A percentile compares a stretch with the other conserved stretches of the same genome.
Evolutionary conservation across 2,329 filamentous ascomycete genomes (phyloP).

Genomic region (Xylariaceae sp.): DNA sequence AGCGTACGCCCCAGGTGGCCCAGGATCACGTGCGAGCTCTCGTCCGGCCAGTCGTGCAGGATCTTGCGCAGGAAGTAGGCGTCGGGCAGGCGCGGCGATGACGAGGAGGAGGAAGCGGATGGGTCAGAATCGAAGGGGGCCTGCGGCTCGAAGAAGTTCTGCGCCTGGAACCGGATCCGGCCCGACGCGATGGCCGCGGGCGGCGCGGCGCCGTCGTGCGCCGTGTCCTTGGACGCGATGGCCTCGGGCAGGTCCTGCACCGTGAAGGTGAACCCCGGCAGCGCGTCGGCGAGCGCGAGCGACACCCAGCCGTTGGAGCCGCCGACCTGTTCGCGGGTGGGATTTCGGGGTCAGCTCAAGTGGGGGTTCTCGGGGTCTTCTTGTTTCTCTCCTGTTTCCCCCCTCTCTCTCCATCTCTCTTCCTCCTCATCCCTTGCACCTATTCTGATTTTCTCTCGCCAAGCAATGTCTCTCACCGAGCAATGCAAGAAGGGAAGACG

Average conservation of each 20-base stretch:
- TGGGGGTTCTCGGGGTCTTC: too few species aligned
- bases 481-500: too few species aligned
- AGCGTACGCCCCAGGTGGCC: slow-evolving; percentile 1
- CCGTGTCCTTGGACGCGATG: too few species aligned
- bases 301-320: neutral
- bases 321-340: neutral
- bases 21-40: slow-evolving; percentile 2
- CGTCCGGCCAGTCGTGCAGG: slow-evolving; percentile 5
- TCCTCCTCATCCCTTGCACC: too few species aligned
- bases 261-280: neutral
- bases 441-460: too few species aligned
- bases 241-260: neutral
- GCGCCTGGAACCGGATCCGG: neutral
- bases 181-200: neutral
- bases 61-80: slow-evolving; percentile 3
- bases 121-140: neutral
- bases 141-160: neutral
- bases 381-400: too few species aligned
- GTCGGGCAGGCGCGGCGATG: too few species aligned
- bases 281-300: neutral
- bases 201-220: too few species aligned
- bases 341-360: neutral
- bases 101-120: too few species aligned
- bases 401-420: too few species aligned
- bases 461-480: too few species aligned